A percentile compares a stretch with the other conserved stretches of the same genome.
phyloP scores from a whole-genome alignment of 306 rosid genomes.

The Sphenostylis stenocarpa region DNA sequence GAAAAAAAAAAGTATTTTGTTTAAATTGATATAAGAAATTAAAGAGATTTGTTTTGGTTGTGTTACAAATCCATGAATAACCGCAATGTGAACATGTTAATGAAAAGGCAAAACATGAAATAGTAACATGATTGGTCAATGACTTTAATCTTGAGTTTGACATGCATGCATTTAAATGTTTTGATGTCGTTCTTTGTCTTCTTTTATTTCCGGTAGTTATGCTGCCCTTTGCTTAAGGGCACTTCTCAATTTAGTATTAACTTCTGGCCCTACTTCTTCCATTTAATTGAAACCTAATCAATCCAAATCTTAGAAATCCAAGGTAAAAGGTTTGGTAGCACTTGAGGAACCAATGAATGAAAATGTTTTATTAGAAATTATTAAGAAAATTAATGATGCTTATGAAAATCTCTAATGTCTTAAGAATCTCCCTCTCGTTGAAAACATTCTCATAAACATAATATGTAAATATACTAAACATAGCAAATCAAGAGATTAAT shows the following conservation, averaged over 20 bases:
- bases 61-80: neutral
- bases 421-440: too few species aligned
- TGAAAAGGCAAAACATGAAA: constrained; percentile 7
- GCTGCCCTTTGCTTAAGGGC: constrained; percentile 41
- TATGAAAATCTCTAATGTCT: too few species aligned
- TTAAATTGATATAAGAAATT: too few species aligned
- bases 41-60: too few species aligned
- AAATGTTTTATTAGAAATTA: neutral
- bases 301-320: constrained; percentile 18
- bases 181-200: neutral
- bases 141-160: neutral
- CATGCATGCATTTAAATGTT: neutral
- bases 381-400: too few species aligned
- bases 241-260: constrained; percentile 35
- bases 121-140: neutral
- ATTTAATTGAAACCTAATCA: constrained; percentile 1
- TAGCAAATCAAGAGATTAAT: too few species aligned
- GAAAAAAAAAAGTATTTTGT: too few species aligned
- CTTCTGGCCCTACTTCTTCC: constrained; percentile 31
- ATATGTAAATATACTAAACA: too few species aligned
- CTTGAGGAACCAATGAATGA: neutral
- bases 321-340: neutral
- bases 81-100: neutral
- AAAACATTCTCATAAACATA: too few species aligned
- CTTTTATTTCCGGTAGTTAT: neutral